phyloP scores from a whole-genome alignment of 352 stramenopile species.

The Globisporangium apiculatum region DNA sequence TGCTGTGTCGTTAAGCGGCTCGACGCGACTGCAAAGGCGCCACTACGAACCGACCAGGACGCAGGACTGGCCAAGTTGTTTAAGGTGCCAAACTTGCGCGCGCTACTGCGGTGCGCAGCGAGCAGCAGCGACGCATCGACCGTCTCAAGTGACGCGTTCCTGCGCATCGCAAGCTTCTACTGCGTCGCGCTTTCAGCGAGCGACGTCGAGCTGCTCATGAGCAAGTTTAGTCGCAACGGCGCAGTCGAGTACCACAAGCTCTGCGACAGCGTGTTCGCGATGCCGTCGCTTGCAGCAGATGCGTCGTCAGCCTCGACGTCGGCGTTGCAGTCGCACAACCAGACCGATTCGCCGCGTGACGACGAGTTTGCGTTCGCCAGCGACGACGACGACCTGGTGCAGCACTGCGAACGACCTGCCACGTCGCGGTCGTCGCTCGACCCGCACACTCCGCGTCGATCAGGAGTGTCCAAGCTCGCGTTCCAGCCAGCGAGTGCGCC shows the following conservation, averaged over 20 bases:
- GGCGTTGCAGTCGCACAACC: background rate
- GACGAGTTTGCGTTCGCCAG: slow-evolving; percentile 6
- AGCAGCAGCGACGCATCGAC: slow-evolving; percentile 1
- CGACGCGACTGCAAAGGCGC: background rate
- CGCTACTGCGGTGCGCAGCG: slow-evolving; percentile 11
- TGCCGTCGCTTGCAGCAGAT: slow-evolving; percentile 5
- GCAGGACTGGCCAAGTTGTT: slow-evolving; percentile 20
- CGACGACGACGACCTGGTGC: slow-evolving; percentile 3
- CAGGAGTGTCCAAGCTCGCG: slow-evolving; percentile 1
- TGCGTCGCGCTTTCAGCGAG: slow-evolving; percentile 18
- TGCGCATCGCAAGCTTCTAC: slow-evolving; percentile 20
- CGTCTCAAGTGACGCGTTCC: slow-evolving; percentile 18
- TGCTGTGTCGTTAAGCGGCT: background rate
- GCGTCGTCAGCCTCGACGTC: background rate
- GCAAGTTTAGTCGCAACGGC: slow-evolving; percentile 22
- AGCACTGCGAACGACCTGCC: slow-evolving; percentile 9
- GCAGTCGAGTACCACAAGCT: slow-evolving; percentile 27
- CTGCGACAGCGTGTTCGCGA: slow-evolving; percentile 33
- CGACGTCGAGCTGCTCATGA: slow-evolving; percentile 26
- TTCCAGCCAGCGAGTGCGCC: background rate
- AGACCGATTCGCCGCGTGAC: slow-evolving; percentile 1
- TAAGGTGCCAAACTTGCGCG: slow-evolving; percentile 20
- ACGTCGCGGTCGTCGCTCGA: background rate
- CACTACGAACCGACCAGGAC: background rate
- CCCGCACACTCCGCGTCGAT: background rate